A percentile compares a stretch with the other conserved stretches of the same genome.
phyloP scores from a whole-genome alignment of 2,329 filamentous ascomycete genomes.

The Sarocladiaceae sp. region DNA sequence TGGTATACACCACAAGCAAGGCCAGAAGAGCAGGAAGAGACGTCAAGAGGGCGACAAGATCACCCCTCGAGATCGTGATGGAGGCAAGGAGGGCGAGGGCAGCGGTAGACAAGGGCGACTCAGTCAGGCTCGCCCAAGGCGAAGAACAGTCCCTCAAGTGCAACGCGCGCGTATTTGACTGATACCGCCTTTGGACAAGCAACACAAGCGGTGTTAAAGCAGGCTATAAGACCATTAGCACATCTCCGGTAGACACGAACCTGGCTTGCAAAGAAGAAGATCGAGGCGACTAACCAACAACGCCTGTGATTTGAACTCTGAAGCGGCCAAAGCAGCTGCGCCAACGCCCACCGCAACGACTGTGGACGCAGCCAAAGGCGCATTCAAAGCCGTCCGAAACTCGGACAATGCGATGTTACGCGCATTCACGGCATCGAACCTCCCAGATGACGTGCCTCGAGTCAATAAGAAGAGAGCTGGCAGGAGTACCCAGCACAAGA shows the following conservation, averaged over 20 bases:
- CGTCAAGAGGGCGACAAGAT: conserved; percentile 16
- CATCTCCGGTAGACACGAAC: conserved; percentile 13
- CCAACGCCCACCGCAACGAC: conserved; percentile 10
- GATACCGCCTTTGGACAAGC: background rate
- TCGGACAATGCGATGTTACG: background rate
- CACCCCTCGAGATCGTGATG: conserved; percentile 23
- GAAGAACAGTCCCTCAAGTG: background rate
- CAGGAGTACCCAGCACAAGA: conserved; percentile 26
- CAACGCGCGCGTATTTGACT: background rate
- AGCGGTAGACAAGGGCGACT: background rate
- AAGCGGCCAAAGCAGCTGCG: background rate
- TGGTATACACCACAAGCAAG: conserved; percentile 25
- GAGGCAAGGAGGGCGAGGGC: conserved; percentile 7
- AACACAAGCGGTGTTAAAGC: conserved; percentile 18
- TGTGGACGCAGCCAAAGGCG: background rate
- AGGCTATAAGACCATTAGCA: conserved; percentile 17
- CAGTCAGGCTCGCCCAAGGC: conserved; percentile 1
- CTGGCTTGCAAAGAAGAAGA: conserved; percentile 14
- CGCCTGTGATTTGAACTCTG: background rate
- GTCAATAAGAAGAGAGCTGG: conserved; percentile 18
- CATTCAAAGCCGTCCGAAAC: background rate
- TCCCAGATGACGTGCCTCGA: background rate
- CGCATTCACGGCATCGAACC: background rate
- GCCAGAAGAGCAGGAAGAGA: conserved; percentile 23
- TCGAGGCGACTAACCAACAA: conserved; percentile 10